These are phyloP conservation scores for Dryadomyces quercivorus DNA, from an alignment of 2,329 filamentous ascomycete genomes.

Conservation along the genomic window DNA sequence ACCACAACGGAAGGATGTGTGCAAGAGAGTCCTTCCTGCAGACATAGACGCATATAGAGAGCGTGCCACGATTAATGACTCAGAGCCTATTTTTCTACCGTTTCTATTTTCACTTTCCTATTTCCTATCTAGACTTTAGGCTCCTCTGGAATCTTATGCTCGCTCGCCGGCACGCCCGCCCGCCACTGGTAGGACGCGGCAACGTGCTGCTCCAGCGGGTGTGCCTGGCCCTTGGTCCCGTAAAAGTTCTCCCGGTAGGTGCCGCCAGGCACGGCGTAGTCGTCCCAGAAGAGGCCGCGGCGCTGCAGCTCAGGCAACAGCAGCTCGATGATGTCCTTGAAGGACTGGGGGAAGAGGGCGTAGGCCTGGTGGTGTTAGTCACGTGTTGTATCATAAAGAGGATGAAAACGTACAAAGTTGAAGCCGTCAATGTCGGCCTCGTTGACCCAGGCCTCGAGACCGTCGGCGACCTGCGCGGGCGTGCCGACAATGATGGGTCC, in stretches of 20 bases:
- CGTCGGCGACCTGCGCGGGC: conserved; percentile 52
- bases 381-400: no score
- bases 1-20: not conserved
- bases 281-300: conserved; percentile 43
- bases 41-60: not conserved
- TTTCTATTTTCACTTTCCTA: no score
- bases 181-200: conserved; percentile 27
- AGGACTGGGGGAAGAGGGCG: conserved; percentile 40
- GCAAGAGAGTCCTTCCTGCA: not conserved
- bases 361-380: conserved; percentile 24
- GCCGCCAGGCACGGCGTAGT: conserved; percentile 28
- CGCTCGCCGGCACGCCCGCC: conserved; percentile 18
- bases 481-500: conserved; percentile 42
- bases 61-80: not conserved
- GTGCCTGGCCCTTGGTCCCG: conserved; percentile 19
- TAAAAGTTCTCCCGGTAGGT: conserved; percentile 32
- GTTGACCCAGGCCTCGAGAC: conserved; percentile 51
- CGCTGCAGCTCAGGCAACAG: conserved; percentile 48
- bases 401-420: conserved; percentile 38
- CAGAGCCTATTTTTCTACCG: not conserved
- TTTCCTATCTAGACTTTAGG: not conserved
- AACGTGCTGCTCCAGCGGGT: conserved; percentile 25
- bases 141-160: conserved; percentile 16
- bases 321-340: conserved; percentile 53
- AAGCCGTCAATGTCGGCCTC: conserved; percentile 66